Base-by-base conservation (phyloP, 176 grass and related monocot species). In the Poa annua region DNA sequence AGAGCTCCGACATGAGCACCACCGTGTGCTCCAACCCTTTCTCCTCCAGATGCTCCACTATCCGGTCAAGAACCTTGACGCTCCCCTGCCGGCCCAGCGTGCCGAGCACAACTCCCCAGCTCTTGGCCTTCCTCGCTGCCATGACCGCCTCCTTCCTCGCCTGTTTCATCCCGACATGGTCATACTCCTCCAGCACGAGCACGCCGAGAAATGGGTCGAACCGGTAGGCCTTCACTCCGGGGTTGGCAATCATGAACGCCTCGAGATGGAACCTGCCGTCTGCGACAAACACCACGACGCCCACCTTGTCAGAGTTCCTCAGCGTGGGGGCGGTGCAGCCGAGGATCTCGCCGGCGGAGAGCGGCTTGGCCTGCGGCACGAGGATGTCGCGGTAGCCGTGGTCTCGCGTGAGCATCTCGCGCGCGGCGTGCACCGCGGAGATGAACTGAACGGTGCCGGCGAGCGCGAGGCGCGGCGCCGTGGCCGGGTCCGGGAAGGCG, bases 211-310 rank as follows among this genome's bases (percentile, higher is more conserved):
- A 98, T 4, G 93, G 96, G 17, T 98, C 92, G 17, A 91, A 98
- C 17, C 93, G 86, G 39, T 92, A 98, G 54, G 96, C 96, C 80
- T 88, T 92, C 33, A 93, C 78, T 69, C 76, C 84, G 1, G 92
- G 96, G 33, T 98, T 98, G 25, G 92, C 96, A 8, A 98, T 98
- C 96, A 95, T 98, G 84, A 98, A 98, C 1, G 96, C 96, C 52
- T 95, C 96, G 0, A 98, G 90, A 66, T 98, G 96, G 84, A 98
- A 98, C 78, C 96, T 77, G 29, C 96, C 96, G 13, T 98, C 96
- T 0, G 92, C 93, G 6, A 98, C 89, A 1, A 98, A 95, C 25
- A 93, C 70, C 35, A 95, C 75, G 0, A 87, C 82, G 0, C 90
- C 87, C 4, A 98, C 83, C 14, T 83, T 88, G 62, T 90, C 88